Percentiles rank a stretch among this genome's conserved stretches.
These are phyloP conservation scores for Arachnopeziza araneosa DNA, from an alignment of 2,329 filamentous ascomycete species.

Conservation along the genomic window DNA sequence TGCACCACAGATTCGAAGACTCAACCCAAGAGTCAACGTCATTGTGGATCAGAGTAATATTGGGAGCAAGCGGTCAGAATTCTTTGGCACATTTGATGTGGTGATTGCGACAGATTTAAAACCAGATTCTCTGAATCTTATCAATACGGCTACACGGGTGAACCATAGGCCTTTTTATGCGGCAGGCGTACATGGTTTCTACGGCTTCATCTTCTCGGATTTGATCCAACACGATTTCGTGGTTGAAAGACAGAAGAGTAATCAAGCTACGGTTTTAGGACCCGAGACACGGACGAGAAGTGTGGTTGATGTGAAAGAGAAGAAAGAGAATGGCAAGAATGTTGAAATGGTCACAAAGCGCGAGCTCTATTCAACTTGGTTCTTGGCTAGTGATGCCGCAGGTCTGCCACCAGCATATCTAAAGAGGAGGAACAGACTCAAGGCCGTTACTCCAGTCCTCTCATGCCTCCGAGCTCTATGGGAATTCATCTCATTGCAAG, in stretches of 20 bases:
- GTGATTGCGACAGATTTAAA: constrained; percentile 86
- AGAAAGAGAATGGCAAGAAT: constrained; percentile 62
- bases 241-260: constrained; percentile 78
- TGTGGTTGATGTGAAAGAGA: constrained; percentile 66
- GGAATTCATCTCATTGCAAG: constrained; percentile 64
- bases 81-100: constrained; percentile 75
- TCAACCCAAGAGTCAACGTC: constrained; percentile 85
- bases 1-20: constrained; percentile 67
- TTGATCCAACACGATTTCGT: constrained; percentile 86
- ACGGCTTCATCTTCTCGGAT: constrained; percentile 93
- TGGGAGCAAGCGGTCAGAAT: constrained; percentile 62
- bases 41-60: constrained; percentile 64
- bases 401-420: constrained; percentile 65
- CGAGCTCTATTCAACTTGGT: constrained; percentile 82
- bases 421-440: constrained; percentile 61
- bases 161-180: constrained; percentile 82
- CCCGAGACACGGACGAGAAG: constrained; percentile 73
- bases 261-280: constrained; percentile 54
- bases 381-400: constrained; percentile 74
- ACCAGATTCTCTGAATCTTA: constrained; percentile 64
- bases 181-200: constrained; percentile 79
- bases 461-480: constrained; percentile 85
- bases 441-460: constrained; percentile 75
- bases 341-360: constrained; percentile 87
- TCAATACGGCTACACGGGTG: constrained; percentile 82